A percentile compares a stretch with the other conserved stretches of the same genome.
Evolutionary conservation across 345 rosid species (phyloP).

Genomic region (Sapria himalayana): DNA sequence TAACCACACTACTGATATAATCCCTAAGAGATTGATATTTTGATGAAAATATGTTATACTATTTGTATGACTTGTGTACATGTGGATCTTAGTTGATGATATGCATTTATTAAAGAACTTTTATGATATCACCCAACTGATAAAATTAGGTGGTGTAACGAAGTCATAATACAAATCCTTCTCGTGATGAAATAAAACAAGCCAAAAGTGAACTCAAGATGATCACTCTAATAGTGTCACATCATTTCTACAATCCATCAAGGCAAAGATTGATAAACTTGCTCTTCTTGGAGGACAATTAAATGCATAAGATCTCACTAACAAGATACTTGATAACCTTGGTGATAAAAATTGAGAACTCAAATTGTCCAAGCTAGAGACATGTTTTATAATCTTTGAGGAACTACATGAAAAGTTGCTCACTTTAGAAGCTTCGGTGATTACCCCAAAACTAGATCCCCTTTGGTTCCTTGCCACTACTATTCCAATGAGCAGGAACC

Average conservation of each 20-base stretch:
- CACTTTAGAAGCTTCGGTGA: not conserved
- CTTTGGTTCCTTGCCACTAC: not conserved
- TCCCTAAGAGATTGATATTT: no score
- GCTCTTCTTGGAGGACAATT: not conserved
- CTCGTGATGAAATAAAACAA: not conserved
- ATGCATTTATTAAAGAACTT: no score
- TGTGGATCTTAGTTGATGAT: no score
- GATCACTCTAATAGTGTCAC: no score
- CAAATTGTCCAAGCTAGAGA: not conserved
- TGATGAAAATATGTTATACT: no score
- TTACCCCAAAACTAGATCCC: not conserved
- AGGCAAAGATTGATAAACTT: no score
- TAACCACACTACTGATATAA: no score
- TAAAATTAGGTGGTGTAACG: no score
- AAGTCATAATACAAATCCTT: not conserved
- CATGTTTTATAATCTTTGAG: not conserved
- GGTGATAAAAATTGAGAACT: not conserved
- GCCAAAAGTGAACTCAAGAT: not conserved
- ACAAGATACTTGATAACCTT: not conserved
- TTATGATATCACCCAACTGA: no score
- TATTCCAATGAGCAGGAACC: not conserved
- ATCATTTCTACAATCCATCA: not conserved
- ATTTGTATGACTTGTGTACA: no score
- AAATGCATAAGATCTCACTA: not conserved
- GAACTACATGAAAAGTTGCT: not conserved